Base-by-base conservation (phyloP, 129 eudicot genomes). In the Sambucus nigra region DNA sequence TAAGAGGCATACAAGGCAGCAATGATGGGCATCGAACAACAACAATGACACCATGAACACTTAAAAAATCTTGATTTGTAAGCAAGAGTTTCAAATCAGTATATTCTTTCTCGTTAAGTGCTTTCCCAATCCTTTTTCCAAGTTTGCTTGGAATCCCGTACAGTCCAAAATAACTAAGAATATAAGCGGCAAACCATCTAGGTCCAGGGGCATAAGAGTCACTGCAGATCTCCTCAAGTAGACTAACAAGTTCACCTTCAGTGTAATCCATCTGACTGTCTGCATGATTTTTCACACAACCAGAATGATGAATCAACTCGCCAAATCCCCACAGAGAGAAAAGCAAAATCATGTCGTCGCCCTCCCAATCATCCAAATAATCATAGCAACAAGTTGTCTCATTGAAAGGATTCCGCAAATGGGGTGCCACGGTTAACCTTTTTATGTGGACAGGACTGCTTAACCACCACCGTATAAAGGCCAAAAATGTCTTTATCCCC, bases 361-460 rank as follows among this genome's bases (percentile, higher is more conserved):
- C 97, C 64, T 84, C 81, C 97, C 97, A 88, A 18, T 76, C 93
- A 55, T 73, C 84, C 62, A 54, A 68, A 42, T 50, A 41, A 33
- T 53, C 64, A 31, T 70, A 63, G 63, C 97, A 88, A 69, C 97
- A 88, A 51, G 55, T 57, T 64, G 64, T 82, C 71, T 76, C 69
- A 40, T 42, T 54, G 32, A 42, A 56, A 42, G 76, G 55, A 60
- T 52, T 71, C 58, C 67, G 69, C 61, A 78, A 66, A 76, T 84
- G 92, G 64, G 66, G 65, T 41, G 79, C 67, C 50, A 76, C 20
- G 47, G 40, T 71, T 35, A 59, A 50, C 60, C 79, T 57, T 66
- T 69, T 74, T 25, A 63, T 57, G 39, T 56, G 83, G 33, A 70
- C 57, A 24, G 67, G 77, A 51, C 73, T 83, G 26, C 54, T 61